Percentiles rank a stretch among this genome's conserved stretches.
Evolutionary conservation across 2,329 filamentous ascomycete genomes (phyloP).

Genomic region (Ilyonectria robusta): DNA sequence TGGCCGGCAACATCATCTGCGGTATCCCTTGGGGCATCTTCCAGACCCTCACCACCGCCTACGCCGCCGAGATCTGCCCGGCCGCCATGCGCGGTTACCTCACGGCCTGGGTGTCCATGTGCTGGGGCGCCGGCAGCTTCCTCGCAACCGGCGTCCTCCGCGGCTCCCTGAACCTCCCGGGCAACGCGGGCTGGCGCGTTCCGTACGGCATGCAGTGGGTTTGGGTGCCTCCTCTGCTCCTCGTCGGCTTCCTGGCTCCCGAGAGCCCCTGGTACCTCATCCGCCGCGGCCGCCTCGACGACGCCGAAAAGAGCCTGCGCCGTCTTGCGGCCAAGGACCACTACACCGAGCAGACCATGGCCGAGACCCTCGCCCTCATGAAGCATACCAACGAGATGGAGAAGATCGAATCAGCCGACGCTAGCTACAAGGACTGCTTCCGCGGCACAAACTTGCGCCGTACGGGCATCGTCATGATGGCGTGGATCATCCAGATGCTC

Average conservation of each 20-base stretch:
- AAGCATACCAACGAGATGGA: constrained; percentile 59
- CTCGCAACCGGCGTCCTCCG: constrained; percentile 59
- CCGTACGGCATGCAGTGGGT: constrained; percentile 65
- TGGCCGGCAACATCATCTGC: constrained; percentile 61
- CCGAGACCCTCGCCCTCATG: constrained; percentile 58
- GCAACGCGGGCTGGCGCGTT: constrained; percentile 61
- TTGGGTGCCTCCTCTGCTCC: constrained; percentile 60
- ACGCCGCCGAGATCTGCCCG: constrained; percentile 63
- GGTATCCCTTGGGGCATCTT: constrained; percentile 64
- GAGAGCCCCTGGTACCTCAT: constrained; percentile 66
- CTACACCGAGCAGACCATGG: constrained; percentile 57
- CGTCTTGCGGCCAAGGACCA: constrained; percentile 54
- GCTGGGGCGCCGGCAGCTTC: constrained; percentile 64
- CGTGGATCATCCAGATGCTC: constrained; percentile 51
- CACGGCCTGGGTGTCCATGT: constrained; percentile 63
- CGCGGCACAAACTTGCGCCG: constrained; percentile 58
- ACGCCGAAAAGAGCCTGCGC: constrained; percentile 55
- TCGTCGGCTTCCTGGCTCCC: constrained; percentile 59
- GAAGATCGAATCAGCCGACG: constrained; percentile 57
- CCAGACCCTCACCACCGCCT: constrained; percentile 62
- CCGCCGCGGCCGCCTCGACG: constrained; percentile 55
- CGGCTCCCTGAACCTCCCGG: constrained; percentile 53
- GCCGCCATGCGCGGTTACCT: constrained; percentile 62
- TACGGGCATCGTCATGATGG: constrained; percentile 56
- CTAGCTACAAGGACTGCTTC: constrained; percentile 66